Conservation (phyloP, 2,329 filamentous ascomycete species). For the Fusarium sp. region DNA sequence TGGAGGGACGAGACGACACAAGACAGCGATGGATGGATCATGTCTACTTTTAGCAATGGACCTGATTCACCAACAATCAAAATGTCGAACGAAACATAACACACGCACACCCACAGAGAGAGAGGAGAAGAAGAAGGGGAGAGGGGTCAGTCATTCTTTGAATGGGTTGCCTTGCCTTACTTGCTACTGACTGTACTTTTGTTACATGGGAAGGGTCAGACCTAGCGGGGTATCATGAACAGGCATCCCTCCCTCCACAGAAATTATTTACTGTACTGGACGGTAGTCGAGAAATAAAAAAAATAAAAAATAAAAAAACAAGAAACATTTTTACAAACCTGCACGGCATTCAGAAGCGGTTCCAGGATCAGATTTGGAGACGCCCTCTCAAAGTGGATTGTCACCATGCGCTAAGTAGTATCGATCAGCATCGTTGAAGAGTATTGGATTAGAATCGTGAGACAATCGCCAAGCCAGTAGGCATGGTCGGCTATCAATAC, state of each 20-base stretch:
- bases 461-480: neutral
- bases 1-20: neutral
- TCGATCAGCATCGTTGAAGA: slow-evolving; percentile 29
- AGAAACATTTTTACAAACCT: slow-evolving; percentile 21
- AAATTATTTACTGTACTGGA: neutral
- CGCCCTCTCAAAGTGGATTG: slow-evolving; percentile 16
- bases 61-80: slow-evolving; percentile 5
- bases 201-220: neutral
- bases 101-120: neutral
- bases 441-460: slow-evolving; percentile 5
- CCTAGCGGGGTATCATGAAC: neutral
- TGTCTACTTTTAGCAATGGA: slow-evolving; percentile 18
- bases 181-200: neutral
- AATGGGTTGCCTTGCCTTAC: neutral
- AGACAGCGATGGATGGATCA: slow-evolving; percentile 7
- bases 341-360: slow-evolving; percentile 8
- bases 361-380: slow-evolving; percentile 23
- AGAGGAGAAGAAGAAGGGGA: neutral
- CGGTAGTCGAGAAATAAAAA: neutral
- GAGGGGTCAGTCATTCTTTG: neutral
- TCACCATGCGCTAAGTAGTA: slow-evolving; percentile 17
- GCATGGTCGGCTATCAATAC: neutral
- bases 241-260: neutral
- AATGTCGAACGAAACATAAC: slow-evolving; percentile 15
- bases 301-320: slow-evolving; percentile 20